Conservation (phyloP, 2,329 filamentous ascomycete genomes). For the Pezicula radicicola region DNA sequence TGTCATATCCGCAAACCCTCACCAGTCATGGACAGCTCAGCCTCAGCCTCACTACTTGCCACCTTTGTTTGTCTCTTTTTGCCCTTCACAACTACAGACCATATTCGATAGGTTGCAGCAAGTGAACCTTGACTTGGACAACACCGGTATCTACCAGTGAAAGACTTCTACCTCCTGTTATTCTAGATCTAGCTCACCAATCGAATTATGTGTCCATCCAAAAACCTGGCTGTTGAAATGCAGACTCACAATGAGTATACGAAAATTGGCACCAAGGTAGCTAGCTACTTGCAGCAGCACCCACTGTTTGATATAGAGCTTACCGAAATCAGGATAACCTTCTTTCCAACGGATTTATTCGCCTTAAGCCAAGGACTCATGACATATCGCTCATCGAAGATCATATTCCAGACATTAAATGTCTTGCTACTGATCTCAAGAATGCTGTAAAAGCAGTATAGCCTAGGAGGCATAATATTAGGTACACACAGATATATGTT, state of each 20-base stretch:
- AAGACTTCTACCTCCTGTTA: no score
- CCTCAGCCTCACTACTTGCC: no score
- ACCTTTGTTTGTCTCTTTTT: no score
- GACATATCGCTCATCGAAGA: conserved; percentile 1
- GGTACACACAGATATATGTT: conserved; percentile 5
- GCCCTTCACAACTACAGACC: no score
- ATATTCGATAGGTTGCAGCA: no score
- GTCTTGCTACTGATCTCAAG: conserved; percentile 3
- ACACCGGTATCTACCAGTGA: no score
- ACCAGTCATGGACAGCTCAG: no score
- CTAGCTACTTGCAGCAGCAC: neutral
- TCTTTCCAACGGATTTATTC: conserved; percentile 1
- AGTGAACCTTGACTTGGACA: no score
- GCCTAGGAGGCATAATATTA: conserved; percentile 1
- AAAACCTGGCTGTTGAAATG: no score
- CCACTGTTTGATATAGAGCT: neutral
- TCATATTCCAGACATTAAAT: conserved; percentile 3
- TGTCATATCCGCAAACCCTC: no score
- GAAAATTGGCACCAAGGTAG: neutral
- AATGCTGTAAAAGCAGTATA: conserved; percentile 4
- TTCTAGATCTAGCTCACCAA: no score
- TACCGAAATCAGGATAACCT: neutral
- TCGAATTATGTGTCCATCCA: no score
- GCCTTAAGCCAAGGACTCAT: neutral
- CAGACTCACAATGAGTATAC: neutral